Conservation (phyloP, 2,329 filamentous ascomycete species). For the Aspergillus floridensis region DNA sequence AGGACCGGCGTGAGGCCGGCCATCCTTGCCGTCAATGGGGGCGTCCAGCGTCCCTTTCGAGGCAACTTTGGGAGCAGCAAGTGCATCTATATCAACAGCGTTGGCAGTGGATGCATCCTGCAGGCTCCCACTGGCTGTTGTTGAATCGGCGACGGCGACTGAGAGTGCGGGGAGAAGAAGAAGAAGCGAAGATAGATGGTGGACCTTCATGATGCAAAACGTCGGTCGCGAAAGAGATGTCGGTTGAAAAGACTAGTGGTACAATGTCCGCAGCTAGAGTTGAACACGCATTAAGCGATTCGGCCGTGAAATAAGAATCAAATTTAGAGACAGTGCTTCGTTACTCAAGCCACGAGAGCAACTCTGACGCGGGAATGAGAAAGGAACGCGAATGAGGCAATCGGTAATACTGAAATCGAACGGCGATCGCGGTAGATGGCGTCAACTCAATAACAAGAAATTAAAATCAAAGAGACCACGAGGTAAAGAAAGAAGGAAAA, state of each 20-base stretch:
- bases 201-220: constrained; percentile 1
- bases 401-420: background rate
- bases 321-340: constrained; percentile 4
- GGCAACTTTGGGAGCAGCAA: constrained; percentile 22
- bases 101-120: constrained; percentile 14
- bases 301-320: background rate
- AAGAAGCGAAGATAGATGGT: constrained; percentile 30
- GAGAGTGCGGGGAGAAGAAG: constrained; percentile 37
- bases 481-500: background rate
- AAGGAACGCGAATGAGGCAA: background rate
- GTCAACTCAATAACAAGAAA: background rate
- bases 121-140: constrained; percentile 13
- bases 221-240: background rate
- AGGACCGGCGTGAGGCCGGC: constrained; percentile 87
- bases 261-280: background rate
- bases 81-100: constrained; percentile 17
- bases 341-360: constrained; percentile 17
- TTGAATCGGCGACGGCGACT: constrained; percentile 22
- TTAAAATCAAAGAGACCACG: background rate
- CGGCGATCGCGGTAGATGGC: background rate
- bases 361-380: background rate
- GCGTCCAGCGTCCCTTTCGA: constrained; percentile 69
- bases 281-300: constrained; percentile 4
- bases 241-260: background rate
- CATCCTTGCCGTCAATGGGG: constrained; percentile 88